Conservation (phyloP, 306 rosid genomes). For the Prunus mume region DNA sequence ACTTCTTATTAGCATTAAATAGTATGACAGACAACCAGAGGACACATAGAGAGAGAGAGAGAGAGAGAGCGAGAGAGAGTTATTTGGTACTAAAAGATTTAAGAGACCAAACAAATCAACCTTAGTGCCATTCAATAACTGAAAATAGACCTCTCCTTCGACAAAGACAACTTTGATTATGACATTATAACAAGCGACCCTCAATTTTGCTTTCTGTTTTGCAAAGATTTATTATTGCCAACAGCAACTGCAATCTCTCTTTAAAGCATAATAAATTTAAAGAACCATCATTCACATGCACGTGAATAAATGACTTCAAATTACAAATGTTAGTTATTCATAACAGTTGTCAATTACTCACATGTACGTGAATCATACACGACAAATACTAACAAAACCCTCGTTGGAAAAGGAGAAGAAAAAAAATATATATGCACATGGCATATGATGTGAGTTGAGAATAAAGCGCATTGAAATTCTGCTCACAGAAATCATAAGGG, state of each 20-base stretch:
- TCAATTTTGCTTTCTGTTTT: too few species aligned
- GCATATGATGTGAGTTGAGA: constrained; percentile 10
- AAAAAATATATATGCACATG: neutral
- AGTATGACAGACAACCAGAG: neutral
- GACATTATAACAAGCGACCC: neutral
- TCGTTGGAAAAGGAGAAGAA: neutral
- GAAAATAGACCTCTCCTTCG: neutral
- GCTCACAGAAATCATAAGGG: constrained; percentile 7
- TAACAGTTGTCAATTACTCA: neutral
- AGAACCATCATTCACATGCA: too few species aligned
- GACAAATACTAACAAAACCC: neutral
- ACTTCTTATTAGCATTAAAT: neutral
- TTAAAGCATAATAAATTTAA: too few species aligned
- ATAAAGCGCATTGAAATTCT: constrained; percentile 7
- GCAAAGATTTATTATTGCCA: too few species aligned
- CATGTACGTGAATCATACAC: neutral
- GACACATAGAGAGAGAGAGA: too few species aligned
- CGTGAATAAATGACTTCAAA: too few species aligned
- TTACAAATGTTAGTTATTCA: too few species aligned
- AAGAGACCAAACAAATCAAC: neutral
- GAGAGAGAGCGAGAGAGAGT: neutral
- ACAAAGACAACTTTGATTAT: neutral
- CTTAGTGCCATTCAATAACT: neutral
- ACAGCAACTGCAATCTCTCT: too few species aligned
- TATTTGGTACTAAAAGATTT: too few species aligned